Base-by-base conservation (phyloP, 2,329 filamentous ascomycete genomes). In the Claviceps arundinis region DNA sequence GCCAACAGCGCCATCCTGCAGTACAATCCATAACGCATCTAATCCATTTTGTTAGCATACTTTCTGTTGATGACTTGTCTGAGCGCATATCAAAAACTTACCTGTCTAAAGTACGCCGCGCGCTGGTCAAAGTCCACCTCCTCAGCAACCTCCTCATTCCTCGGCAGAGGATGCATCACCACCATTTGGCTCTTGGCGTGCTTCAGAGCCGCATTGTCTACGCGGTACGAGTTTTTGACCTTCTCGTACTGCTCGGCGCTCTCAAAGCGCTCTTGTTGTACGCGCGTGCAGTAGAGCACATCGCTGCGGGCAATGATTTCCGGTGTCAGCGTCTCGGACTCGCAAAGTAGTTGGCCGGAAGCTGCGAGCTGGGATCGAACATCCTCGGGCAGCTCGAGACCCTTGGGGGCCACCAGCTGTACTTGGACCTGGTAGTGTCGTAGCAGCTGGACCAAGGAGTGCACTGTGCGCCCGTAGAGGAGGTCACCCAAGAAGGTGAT, bases 21-120 rank as follows among this genome's bases (percentile, higher is more conserved):
- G 77, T 96, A 97, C 62, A 98, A 80, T 61, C 93, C 93, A 72
- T 97, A 96, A 72, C 85, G 82, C 91, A 96, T 96, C 90, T 96
- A 63, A 19, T 5, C 26, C 22, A 17, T 38, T 19, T 38, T 30
- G 47, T 54, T 37, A 54, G 48, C 38, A 34, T 14, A 14, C 24
- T 8, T 19, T 11, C 5, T 5, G 5, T 34, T 34, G 43, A 52
- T 26, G 52, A 45, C 38, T 44, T n/a, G n/a, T 40, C 41, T 2
- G 14, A 44, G 41, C 19, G 22, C 13, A n/a, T 3, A 17, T 17
- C 34, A 34, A 48, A 19, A 26, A 78, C 87, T 82, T 73, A 95
- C 91, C 86, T 98, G 93, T 86, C 93, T 83, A 73, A 98, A 98
- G 75, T 98, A 98, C 52, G 93, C 91, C 54, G 93, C 93, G 61